These are phyloP conservation scores for Astrephomene gubernaculifera DNA, from an alignment of 139 green algal species.

Conservation along the genomic window DNA sequence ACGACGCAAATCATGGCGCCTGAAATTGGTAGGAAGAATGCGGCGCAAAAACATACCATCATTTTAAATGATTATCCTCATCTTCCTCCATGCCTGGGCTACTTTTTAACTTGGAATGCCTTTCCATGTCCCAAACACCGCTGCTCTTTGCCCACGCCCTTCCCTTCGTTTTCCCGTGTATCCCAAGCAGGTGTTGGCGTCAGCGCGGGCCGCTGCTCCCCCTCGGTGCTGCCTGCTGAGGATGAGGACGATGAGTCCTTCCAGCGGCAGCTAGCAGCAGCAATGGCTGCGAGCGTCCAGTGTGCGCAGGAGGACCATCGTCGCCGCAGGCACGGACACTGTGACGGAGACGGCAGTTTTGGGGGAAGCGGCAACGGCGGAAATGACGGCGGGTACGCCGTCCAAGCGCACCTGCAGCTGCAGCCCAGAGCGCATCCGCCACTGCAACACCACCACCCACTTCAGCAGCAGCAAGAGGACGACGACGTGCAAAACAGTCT, in stretches of 20 bases:
- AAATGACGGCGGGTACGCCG: not conserved
- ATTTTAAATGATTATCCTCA: not conserved
- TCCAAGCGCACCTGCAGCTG: not conserved
- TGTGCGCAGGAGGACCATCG: slow-evolving; percentile 6
- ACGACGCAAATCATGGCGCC: too few relatives aligned
- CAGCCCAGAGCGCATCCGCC: not conserved
- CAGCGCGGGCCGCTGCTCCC: not conserved
- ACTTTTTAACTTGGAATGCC: not conserved
- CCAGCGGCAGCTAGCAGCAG: slow-evolving; percentile 17
- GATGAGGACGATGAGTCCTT: slow-evolving; percentile 13
- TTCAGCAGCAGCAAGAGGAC: too few relatives aligned
- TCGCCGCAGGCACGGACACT: not conserved
- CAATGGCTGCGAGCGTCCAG: slow-evolving; percentile 8
- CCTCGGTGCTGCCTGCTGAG: not conserved
- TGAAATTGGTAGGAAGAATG: too few relatives aligned
- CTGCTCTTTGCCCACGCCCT: not conserved
- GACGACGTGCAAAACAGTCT: too few relatives aligned
- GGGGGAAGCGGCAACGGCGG: not conserved
- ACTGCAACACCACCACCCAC: too few relatives aligned
- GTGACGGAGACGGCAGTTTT: too few relatives aligned
- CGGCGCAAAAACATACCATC: too few relatives aligned
- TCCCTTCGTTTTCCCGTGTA: not conserved
- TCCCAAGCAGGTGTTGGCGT: not conserved
- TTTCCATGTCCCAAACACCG: not conserved
- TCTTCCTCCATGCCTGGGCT: not conserved